These are phyloP conservation scores for Musa balbisiana DNA, from an alignment of 202 grass and related monocot genomes.

Conservation along the genomic window DNA sequence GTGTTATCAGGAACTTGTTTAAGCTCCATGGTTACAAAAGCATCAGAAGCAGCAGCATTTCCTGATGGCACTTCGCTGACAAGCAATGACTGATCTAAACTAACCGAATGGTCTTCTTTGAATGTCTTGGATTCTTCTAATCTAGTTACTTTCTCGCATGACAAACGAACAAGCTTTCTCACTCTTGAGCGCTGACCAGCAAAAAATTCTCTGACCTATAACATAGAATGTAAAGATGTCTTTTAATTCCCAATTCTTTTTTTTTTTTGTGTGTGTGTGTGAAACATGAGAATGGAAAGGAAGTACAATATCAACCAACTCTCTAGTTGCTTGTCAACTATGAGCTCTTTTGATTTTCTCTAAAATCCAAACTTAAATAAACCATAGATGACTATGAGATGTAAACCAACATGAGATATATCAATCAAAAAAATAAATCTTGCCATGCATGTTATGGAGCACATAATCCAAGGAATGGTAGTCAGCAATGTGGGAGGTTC, in stretches of 20 bases:
- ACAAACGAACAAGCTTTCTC: slow-evolving; percentile 70
- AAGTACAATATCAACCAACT: background rate
- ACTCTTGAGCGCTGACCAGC: slow-evolving; percentile 65
- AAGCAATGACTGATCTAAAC: slow-evolving; percentile 32
- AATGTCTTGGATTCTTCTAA: slow-evolving; percentile 34
- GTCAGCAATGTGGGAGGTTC: background rate
- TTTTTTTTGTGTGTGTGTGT: background rate
- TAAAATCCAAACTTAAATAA: background rate
- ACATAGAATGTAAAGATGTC: background rate
- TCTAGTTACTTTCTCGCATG: slow-evolving; percentile 54
- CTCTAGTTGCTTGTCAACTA: background rate
- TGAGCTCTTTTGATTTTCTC: background rate
- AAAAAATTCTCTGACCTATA: slow-evolving; percentile 84
- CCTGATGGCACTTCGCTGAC: background rate
- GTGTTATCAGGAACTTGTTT: background rate
- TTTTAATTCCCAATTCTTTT: background rate
- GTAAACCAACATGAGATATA: background rate
- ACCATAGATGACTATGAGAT: background rate
- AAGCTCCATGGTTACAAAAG: background rate
- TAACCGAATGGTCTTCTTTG: slow-evolving; percentile 27
- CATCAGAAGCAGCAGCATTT: slow-evolving; percentile 5
- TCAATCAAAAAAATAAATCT: background rate
- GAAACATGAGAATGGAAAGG: background rate
- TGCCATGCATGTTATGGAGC: background rate
- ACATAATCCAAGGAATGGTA: background rate